Evolutionary conservation across 2,329 filamentous ascomycete species (phyloP), one percentile per base, ranked within the genome.

Genomic region (Phialophora macrospora): DNA sequence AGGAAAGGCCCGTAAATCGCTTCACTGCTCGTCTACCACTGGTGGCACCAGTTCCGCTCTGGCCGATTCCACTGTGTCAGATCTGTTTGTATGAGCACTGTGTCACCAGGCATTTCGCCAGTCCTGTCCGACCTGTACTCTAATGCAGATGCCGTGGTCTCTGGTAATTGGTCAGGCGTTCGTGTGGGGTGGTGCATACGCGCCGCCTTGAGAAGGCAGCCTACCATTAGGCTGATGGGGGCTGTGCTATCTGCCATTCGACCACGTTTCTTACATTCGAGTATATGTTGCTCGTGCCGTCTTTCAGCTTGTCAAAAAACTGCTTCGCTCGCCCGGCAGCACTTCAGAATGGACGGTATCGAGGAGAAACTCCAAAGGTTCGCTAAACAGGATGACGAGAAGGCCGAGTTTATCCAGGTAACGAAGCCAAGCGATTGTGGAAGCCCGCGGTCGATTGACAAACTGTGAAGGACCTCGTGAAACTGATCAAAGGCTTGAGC

Each of bases 351-450:
- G 58, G 26, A 52, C 7, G 5, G 28, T n/a, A 20, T 61, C 28
- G 48, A 54, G 26, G n/a, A 22, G 20, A 20, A 30, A 54, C 58
- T 61, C 17, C 28, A 52, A 20, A 14, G 4, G 7, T 20, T 61
- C 26, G 17, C 24, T 17, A 32, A 52, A 26, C 61, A 58, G 17
- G 61, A 63, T 24, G 54, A 48, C n/a, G 61, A 63, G n/a, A 63
- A 58, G 41, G 54, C 52, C 14, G 41, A 48, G 4, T 57, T 63
- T 28, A 49, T 63, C 28, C 24, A 49, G 38, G 61, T 63, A 51
- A n/a, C 4, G 38, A n/a, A 11, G n/a, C 38, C 38, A 44, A 44
- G 38, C 34, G 8, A 34, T 32, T 9, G 44, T 34, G 41, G 8
- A 9, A 49, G 8, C 11, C 41, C 6, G 7, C 20, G 28, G 28